A percentile compares a stretch with the other conserved stretches of the same genome.
Conservation (phyloP, 2,329 filamentous ascomycete species). For the Blastomyces emzantsi region DNA sequence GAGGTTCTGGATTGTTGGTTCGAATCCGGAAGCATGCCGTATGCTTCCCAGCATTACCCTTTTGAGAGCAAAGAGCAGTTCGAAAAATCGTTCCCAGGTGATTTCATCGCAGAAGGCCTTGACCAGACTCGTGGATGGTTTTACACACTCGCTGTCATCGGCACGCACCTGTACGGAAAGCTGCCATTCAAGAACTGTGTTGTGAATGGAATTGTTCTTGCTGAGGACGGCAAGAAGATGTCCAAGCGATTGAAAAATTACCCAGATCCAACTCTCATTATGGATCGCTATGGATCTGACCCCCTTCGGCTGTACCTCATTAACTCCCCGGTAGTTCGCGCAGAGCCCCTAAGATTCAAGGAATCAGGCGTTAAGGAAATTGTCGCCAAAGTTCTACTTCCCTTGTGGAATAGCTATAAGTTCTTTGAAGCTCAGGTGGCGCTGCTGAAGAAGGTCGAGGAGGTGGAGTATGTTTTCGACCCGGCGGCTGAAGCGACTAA, state of each 20-base stretch:
- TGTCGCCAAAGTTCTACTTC: conserved; percentile 80
- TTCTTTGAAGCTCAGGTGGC: conserved; percentile 88
- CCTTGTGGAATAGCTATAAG: conserved; percentile 93
- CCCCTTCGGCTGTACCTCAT: conserved; percentile 91
- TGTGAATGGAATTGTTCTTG: conserved; percentile 90
- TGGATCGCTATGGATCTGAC: conserved; percentile 83
- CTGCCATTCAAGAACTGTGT: conserved; percentile 92
- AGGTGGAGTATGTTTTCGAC: conserved; percentile 69
- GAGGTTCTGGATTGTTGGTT: conserved; percentile 98
- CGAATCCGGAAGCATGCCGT: conserved; percentile 93
- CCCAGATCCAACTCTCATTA: conserved; percentile 73
- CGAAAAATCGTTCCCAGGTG: conserved; percentile 71
- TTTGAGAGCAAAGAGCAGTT: conserved; percentile 82
- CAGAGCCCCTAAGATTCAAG: conserved; percentile 84
- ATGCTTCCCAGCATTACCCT: conserved; percentile 81
- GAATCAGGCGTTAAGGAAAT: conserved; percentile 91
- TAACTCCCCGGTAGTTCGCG: conserved; percentile 89
- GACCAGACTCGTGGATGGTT: conserved; percentile 97
- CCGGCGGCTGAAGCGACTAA: conserved; percentile 65
- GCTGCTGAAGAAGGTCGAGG: conserved; percentile 75
- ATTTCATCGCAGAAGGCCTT: conserved; percentile 88
- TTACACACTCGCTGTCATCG: conserved; percentile 82
- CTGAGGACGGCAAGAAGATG: conserved; percentile 98
- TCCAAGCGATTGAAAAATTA: conserved; percentile 96
- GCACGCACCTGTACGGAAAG: conserved; percentile 74